phyloP scores from a whole-genome alignment of 176 grass and related monocot genomes.

The Eragrostis curvula region DNA sequence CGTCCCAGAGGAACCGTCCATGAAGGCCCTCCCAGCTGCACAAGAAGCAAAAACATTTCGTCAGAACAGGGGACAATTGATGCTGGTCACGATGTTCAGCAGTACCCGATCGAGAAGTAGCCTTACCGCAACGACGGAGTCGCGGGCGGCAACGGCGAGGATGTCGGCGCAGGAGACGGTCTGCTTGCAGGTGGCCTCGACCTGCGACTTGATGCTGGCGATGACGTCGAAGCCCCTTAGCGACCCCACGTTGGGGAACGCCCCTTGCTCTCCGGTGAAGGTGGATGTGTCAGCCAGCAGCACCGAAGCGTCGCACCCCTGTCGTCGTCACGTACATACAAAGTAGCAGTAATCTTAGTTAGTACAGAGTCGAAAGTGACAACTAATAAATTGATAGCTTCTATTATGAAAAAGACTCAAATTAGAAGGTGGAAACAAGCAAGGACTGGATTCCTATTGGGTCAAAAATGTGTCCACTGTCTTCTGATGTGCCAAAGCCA shows the following conservation, averaged over 20 bases:
- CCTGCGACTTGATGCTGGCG: conserved; percentile 65
- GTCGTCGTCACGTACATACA: neutral
- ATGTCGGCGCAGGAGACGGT: conserved; percentile 83
- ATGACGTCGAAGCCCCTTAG: conserved; percentile 62
- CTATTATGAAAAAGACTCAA: neutral
- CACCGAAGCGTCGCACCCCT: conserved; percentile 78
- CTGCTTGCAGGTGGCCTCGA: conserved; percentile 58
- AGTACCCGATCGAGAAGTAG: neutral
- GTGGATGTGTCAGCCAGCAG: conserved; percentile 58
- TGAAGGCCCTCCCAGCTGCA: conserved; percentile 54
- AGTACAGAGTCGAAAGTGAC: neutral
- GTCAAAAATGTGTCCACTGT: neutral
- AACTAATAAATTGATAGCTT: neutral
- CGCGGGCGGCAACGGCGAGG: conserved; percentile 72
- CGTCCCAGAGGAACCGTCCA: conserved; percentile 56
- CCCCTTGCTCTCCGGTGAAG: conserved; percentile 67
- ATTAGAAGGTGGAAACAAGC: neutral
- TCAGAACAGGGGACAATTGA: neutral
- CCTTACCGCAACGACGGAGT: conserved; percentile 74
- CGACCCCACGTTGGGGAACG: conserved; percentile 43
- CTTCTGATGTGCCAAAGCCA: neutral
- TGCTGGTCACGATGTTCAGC: neutral
- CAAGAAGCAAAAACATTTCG: neutral
- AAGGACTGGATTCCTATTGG: neutral
- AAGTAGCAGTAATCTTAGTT: neutral